Conservation (phyloP, 306 rosid genomes). For the Crotalaria pallida region DNA sequence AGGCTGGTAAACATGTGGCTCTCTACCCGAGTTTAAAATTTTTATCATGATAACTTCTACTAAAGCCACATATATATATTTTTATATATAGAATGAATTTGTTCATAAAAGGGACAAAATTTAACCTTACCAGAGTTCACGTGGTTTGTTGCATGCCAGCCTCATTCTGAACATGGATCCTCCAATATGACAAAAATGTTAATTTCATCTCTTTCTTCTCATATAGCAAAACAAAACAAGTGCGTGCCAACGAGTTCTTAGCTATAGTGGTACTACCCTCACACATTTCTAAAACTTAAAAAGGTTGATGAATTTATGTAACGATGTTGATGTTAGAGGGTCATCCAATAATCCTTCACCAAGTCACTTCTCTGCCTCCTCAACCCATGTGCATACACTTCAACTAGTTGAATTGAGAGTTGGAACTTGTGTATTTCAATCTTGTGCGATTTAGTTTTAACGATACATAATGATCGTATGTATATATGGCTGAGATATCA, state of each 20-base stretch:
- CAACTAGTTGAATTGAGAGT: not conserved
- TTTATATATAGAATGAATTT: not conserved
- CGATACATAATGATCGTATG: not conserved
- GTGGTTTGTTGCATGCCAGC: constrained; percentile 22
- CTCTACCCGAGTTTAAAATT: not conserved
- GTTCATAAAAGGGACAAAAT: constrained; percentile 14
- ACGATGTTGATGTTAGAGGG: not conserved
- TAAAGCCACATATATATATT: constrained; percentile 23
- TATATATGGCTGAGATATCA: not conserved
- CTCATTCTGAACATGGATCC: constrained; percentile 8
- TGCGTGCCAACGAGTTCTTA: constrained; percentile 25
- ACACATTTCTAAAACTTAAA: not conserved
- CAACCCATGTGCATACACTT: not conserved
- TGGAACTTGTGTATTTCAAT: not conserved
- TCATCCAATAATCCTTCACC: not conserved
- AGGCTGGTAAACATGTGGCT: constrained; percentile 14
- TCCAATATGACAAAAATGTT: constrained; percentile 23
- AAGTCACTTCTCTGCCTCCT: not conserved
- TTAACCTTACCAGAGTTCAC: constrained; percentile 4
- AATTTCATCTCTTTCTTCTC: constrained; percentile 8
- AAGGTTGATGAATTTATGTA: not conserved
- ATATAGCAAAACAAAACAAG: not conserved
- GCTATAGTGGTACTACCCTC: not conserved
- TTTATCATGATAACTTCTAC: constrained; percentile 5
- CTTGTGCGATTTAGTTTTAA: not conserved